Conservation (phyloP, 495 filamentous ascomycete species). For the Terfezia boudieri region DNA sequence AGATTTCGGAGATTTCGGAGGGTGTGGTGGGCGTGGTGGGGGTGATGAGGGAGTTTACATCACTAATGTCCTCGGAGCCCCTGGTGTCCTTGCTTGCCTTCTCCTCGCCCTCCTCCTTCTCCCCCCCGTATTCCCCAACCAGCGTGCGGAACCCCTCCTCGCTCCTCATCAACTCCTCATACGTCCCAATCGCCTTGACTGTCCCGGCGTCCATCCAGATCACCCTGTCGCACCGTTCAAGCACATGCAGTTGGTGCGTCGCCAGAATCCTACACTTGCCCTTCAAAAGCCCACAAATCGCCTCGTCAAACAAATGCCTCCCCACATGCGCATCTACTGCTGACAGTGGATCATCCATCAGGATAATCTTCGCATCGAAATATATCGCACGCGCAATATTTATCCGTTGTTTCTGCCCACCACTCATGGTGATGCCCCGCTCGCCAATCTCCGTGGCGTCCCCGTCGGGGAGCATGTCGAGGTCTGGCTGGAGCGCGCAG, state of each 20-base stretch:
- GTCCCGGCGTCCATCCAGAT: conserved; percentile 74
- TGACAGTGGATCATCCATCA: conserved; percentile 69
- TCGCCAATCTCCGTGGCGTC: conserved; percentile 61
- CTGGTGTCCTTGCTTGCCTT: conserved; percentile 24
- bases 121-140: conserved; percentile 61
- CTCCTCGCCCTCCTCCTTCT: conserved; percentile 31
- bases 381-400: conserved; percentile 75
- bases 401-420: conserved; percentile 64
- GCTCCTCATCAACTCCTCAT: conserved; percentile 57
- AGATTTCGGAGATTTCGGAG: conserved; percentile 22
- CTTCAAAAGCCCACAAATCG: conserved; percentile 71
- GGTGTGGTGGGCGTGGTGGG: neutral
- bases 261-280: conserved; percentile 79
- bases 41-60: conserved; percentile 10
- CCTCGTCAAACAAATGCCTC: conserved; percentile 86
- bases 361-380: conserved; percentile 54
- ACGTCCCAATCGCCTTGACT: conserved; percentile 69
- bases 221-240: conserved; percentile 72
- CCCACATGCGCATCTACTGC: conserved; percentile 78
- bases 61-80: conserved; percentile 12
- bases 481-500: conserved; percentile 47
- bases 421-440: conserved; percentile 58
- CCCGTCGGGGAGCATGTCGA: conserved; percentile 52
- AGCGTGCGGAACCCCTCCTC: conserved; percentile 53
- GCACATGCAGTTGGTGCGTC: conserved; percentile 84